A percentile compares a stretch with the other conserved stretches of the same genome.
Evolutionary conservation across 73 alveolate genomes (phyloP).

Genomic region (Paraurostyla sp.): DNA sequence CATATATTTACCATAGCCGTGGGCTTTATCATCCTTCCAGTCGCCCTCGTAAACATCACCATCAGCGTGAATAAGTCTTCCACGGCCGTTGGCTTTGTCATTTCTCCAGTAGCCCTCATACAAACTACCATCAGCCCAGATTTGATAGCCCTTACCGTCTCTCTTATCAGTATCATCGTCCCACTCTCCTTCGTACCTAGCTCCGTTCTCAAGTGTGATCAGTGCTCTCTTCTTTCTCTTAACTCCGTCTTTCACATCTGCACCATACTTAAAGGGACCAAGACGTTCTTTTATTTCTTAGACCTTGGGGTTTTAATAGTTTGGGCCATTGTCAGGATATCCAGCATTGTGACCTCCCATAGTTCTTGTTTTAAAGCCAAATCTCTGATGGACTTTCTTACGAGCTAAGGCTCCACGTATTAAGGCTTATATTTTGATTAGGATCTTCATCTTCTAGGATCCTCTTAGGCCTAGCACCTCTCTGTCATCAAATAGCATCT

Average conservation of each 20-base stretch:
- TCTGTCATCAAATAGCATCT: slow-evolving; percentile 16
- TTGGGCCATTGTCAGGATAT: background rate
- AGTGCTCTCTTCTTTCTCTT: slow-evolving; percentile 50
- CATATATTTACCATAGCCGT: slow-evolving; percentile 79
- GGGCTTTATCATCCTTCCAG: slow-evolving; percentile 88
- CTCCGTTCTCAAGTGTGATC: slow-evolving; percentile 53
- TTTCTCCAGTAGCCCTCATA: slow-evolving; percentile 73
- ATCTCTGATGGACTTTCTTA: slow-evolving; percentile 19
- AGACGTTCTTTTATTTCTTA: slow-evolving; percentile 25
- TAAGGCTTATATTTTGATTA: slow-evolving; percentile 1
- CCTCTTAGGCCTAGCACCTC: slow-evolving; percentile 51
- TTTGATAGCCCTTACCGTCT: slow-evolving; percentile 71
- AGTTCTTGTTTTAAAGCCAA: slow-evolving; percentile 14
- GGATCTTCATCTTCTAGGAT: slow-evolving; percentile 1
- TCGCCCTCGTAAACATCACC: slow-evolving; percentile 90
- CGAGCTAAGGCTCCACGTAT: slow-evolving; percentile 26
- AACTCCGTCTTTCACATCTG: slow-evolving; percentile 17
- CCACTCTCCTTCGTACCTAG: slow-evolving; percentile 61
- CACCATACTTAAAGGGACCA: slow-evolving; percentile 36
- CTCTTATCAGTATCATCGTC: slow-evolving; percentile 40
- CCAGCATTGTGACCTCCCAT: slow-evolving; percentile 9
- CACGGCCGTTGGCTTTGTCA: slow-evolving; percentile 78
- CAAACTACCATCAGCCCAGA: slow-evolving; percentile 65
- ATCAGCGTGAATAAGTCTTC: slow-evolving; percentile 85
- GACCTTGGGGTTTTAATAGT: slow-evolving; percentile 1